Conservation (phyloP, 169 alveolate species). For the Cyclospora cayetanensis region DNA sequence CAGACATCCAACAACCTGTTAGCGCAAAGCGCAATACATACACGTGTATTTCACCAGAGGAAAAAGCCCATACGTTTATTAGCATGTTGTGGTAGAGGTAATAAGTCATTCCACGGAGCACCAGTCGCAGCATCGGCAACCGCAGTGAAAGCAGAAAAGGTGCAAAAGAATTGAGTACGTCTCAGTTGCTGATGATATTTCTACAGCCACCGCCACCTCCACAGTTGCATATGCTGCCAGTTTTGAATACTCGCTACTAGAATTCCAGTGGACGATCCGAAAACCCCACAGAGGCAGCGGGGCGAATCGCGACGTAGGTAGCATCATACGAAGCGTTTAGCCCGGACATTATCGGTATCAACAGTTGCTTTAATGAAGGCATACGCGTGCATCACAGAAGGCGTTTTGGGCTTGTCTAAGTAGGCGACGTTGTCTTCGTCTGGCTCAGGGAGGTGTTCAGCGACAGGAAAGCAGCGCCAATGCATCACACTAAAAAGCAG, state of each 20-base stretch:
- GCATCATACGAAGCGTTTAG: too few relatives aligned
- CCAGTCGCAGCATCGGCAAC: not conserved
- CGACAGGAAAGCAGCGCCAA: constrained; percentile 52
- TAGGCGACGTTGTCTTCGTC: not conserved
- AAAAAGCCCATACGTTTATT: constrained; percentile 19
- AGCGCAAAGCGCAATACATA: not conserved
- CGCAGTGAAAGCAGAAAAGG: not conserved
- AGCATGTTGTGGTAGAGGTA: constrained; percentile 56
- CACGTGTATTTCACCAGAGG: not conserved
- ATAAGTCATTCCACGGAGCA: not conserved
- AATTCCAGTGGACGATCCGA: not conserved
- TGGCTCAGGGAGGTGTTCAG: constrained; percentile 48
- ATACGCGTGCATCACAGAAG: not conserved
- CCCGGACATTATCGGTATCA: too few relatives aligned
- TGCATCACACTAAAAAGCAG: not conserved
- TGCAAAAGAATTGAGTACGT: not conserved
- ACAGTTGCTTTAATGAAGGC: not conserved
- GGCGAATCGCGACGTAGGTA: too few relatives aligned
- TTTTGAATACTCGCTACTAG: not conserved
- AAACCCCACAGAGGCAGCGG: not conserved
- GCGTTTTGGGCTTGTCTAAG: not conserved
- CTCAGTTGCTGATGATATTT: too few relatives aligned
- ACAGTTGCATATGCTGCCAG: too few relatives aligned
- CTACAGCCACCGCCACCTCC: too few relatives aligned
- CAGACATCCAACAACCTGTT: constrained; percentile 32